phyloP scores from a whole-genome alignment of 257 asterid species.

The Haberlea rhodopensis region DNA sequence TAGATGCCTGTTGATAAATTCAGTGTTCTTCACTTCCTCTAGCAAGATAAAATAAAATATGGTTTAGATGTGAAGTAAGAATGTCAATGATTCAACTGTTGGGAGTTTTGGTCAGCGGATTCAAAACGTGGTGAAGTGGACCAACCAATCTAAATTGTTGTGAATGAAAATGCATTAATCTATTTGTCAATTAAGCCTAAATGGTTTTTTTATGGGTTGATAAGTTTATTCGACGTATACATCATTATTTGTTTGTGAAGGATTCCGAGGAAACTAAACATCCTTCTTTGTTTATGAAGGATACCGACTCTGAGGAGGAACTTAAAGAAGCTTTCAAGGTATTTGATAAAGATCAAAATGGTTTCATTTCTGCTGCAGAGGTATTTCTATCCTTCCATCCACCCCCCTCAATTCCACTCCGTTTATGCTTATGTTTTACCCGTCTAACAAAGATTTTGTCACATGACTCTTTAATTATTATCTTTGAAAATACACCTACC shows the following conservation, averaged over 20 bases:
- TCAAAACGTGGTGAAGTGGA: not conserved
- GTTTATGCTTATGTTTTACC: not conserved
- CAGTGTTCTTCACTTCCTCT: not conserved
- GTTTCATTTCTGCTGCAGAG: slow-evolving; percentile 62
- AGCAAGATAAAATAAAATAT: too few species aligned
- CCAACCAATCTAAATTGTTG: too few species aligned
- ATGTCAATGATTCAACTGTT: not conserved
- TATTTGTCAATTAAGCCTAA: too few species aligned
- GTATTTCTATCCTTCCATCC: slow-evolving; percentile 25
- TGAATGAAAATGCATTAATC: too few species aligned
- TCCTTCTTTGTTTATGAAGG: slow-evolving; percentile 35
- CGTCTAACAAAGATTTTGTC: not conserved
- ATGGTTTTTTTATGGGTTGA: too few species aligned
- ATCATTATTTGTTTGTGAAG: too few species aligned
- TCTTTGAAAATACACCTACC: not conserved
- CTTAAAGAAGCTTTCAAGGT: slow-evolving; percentile 59
- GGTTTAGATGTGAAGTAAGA: not conserved
- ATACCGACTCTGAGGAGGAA: slow-evolving; percentile 59
- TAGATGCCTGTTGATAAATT: not conserved
- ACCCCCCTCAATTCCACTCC: not conserved
- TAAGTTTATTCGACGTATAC: too few species aligned
- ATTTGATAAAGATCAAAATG: slow-evolving; percentile 60
- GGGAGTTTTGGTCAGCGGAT: not conserved
- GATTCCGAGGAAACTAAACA: slow-evolving; percentile 15
- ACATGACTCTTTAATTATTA: not conserved